Conservation (phyloP, 108 stramenopile genomes). For the Skeletonema potamos region DNA sequence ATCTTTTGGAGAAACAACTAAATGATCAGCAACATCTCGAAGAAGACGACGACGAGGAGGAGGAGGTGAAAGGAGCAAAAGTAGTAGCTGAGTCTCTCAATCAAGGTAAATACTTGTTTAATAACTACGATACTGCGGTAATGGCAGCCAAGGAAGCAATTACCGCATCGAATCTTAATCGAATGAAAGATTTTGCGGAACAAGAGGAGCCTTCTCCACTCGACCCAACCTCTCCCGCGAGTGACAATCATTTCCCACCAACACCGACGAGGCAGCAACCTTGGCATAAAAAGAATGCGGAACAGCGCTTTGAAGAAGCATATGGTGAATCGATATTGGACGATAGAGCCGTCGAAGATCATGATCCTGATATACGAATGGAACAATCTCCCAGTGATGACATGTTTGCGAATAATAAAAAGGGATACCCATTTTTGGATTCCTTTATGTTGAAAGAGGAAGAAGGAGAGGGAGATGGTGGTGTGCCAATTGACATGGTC, state of each 20-base stretch:
- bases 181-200: neutral
- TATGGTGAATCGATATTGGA: slow-evolving; percentile 1
- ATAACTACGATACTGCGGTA: slow-evolving; percentile 45
- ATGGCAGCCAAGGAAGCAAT: slow-evolving; percentile 50
- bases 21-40: neutral
- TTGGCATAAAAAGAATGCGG: neutral
- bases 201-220: neutral
- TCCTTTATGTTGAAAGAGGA: neutral
- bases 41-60: no score
- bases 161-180: slow-evolving; percentile 33
- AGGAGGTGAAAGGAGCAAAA: neutral
- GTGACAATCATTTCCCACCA: neutral
- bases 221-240: neutral
- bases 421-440: neutral
- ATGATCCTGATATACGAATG: neutral
- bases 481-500: neutral
- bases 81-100: neutral
- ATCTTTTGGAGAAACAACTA: neutral
- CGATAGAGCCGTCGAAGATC: neutral
- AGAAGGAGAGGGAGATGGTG: neutral
- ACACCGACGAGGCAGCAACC: neutral
- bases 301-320: neutral
- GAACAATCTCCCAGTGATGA: neutral
- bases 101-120: slow-evolving; percentile 4
- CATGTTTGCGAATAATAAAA: neutral